phyloP scores from a whole-genome alignment of 768 basidiomycete species.

The Pulveroboletus ravenelii region DNA sequence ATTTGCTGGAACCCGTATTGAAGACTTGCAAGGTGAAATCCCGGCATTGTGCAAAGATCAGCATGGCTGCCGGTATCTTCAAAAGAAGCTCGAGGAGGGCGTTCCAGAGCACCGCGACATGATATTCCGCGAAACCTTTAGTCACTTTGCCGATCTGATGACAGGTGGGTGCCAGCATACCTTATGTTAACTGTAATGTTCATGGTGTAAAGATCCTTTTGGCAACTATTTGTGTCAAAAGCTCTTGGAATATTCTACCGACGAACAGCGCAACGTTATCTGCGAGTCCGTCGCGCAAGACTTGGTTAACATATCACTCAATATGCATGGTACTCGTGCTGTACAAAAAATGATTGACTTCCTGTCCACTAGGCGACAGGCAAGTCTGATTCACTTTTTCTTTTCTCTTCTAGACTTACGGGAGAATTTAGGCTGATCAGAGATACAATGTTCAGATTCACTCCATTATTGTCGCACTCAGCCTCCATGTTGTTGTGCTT shows the following conservation, averaged over 20 bases:
- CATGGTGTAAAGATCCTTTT: conserved; percentile 71
- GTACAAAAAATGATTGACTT: conserved; percentile 99
- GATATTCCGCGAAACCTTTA: conserved; percentile 98
- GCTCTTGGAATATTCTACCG: conserved; percentile 92
- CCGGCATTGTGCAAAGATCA: conserved; percentile 95
- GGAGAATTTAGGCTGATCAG: conserved; percentile 64
- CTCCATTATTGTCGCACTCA: conserved; percentile 93
- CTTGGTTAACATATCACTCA: conserved; percentile 94
- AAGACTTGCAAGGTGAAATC: conserved; percentile 95
- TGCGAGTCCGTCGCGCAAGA: conserved; percentile 98
- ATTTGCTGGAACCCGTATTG: conserved; percentile 91
- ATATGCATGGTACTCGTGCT: conserved; percentile 99
- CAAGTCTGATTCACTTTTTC: conserved; percentile 39
- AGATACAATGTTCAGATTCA: conserved; percentile 89
- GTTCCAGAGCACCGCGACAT: conserved; percentile 95
- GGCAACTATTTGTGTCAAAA: conserved; percentile 99
- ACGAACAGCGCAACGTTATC: conserved; percentile 94
- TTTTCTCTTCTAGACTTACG: conserved; percentile 51
- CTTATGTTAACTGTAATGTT: conserved; percentile 2
- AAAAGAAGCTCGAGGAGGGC: conserved; percentile 98
- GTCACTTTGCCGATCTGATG: conserved; percentile 98
- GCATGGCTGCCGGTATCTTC: conserved; percentile 95
- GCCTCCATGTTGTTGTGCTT: conserved; percentile 94
- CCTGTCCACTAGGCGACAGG: conserved; percentile 91
- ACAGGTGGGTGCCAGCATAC: conserved; percentile 53